phyloP scores from a whole-genome alignment of 2,329 filamentous ascomycete species.

The Nectriaceae sp. region DNA sequence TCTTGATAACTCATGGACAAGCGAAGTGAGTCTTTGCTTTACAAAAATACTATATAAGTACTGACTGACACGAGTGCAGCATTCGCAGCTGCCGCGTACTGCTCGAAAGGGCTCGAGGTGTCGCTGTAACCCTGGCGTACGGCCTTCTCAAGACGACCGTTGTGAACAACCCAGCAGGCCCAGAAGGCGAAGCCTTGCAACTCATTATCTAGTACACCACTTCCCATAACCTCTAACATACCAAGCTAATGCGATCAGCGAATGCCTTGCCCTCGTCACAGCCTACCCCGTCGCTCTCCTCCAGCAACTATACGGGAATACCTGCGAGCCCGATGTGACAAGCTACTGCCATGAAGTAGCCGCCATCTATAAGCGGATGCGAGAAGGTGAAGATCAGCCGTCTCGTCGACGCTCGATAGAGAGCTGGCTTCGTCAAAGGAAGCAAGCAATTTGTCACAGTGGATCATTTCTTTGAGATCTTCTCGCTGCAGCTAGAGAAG shows the following conservation, averaged over 20 bases:
- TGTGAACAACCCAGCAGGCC: neutral
- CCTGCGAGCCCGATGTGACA: constrained; percentile 26
- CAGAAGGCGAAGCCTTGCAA: constrained; percentile 12
- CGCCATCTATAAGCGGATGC: constrained; percentile 14
- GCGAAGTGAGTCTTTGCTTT: neutral
- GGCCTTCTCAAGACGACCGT: constrained; percentile 23
- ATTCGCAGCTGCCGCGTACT: constrained; percentile 21
- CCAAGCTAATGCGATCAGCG: constrained; percentile 19
- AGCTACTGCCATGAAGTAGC: constrained; percentile 23
- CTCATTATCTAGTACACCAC: constrained; percentile 22
- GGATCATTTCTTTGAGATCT: constrained; percentile 29
- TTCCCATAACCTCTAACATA: neutral
- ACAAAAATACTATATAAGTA: neutral
- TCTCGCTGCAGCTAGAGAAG: constrained; percentile 26
- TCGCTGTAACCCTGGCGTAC: constrained; percentile 20
- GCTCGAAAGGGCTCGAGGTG: too few species aligned
- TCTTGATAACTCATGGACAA: neutral
- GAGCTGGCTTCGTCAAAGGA: neutral
- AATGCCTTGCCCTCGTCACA: constrained; percentile 27
- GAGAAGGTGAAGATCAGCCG: constrained; percentile 5
- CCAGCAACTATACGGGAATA: constrained; percentile 25
- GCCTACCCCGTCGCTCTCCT: constrained; percentile 29
- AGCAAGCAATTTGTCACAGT: constrained; percentile 5
- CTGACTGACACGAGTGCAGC: constrained; percentile 7
- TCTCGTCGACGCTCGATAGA: neutral